Percentiles rank a stretch among this genome's conserved stretches.
phyloP scores from a whole-genome alignment of 306 rosid species.

The Vigna nakashimae region DNA sequence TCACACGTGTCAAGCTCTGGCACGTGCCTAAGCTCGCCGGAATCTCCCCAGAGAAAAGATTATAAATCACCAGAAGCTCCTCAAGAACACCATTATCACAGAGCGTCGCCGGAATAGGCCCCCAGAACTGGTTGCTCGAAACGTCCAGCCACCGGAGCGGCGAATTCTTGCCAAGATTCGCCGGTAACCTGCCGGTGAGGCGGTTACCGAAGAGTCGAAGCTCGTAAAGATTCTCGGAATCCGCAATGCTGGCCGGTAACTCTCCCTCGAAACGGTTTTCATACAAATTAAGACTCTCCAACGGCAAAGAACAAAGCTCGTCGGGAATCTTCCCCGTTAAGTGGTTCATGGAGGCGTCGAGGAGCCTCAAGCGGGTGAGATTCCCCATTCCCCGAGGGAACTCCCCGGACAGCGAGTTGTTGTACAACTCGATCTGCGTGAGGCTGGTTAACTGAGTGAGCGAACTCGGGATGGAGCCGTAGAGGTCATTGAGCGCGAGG shows the following conservation, averaged over 20 bases:
- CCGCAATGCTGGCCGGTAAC: constrained; percentile 72
- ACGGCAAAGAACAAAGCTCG: constrained; percentile 62
- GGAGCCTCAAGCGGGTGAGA: constrained; percentile 58
- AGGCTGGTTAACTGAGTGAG: constrained; percentile 61
- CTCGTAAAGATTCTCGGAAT: constrained; percentile 68
- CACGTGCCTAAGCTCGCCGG: constrained; percentile 78
- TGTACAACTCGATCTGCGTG: constrained; percentile 78
- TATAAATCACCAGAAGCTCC: constrained; percentile 70
- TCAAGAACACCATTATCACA: constrained; percentile 67
- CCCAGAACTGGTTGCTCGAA: constrained; percentile 72
- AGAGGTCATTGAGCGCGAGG: constrained; percentile 67
- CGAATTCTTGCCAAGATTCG: constrained; percentile 65
- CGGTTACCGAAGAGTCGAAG: constrained; percentile 70
- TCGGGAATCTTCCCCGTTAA: constrained; percentile 73
- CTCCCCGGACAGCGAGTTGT: constrained; percentile 79
- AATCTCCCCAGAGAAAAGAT: constrained; percentile 70
- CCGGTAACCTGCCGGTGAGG: constrained; percentile 73
- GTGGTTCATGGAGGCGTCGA: constrained; percentile 87
- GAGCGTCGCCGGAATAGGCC: constrained; percentile 66
- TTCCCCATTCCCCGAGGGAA: constrained; percentile 73
- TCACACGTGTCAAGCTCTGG: constrained; percentile 65
- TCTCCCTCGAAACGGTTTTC: constrained; percentile 79
- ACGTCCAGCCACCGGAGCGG: constrained; percentile 74
- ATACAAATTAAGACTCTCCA: constrained; percentile 80
- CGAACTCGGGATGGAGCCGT: constrained; percentile 71